Evolutionary conservation across 345 rosid species (phyloP), one percentile per base, ranked within the genome.

Genomic region (Brassica carinata): DNA sequence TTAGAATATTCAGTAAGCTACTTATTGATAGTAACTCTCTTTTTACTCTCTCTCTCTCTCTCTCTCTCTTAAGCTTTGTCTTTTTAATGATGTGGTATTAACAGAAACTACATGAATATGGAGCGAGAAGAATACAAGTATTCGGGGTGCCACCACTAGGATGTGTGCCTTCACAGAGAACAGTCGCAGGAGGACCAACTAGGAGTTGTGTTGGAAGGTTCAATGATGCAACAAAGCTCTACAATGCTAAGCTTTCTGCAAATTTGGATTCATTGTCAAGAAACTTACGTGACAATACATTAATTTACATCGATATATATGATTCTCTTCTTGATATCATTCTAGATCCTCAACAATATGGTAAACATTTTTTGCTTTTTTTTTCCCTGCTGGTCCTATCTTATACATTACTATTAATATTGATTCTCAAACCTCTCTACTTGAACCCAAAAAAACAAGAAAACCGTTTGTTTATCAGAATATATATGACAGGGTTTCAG

Each of bases 111-210:
- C 6, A 69, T 64, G 64, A 27, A 64, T 58, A 73, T 64, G 85
- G 82, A 31, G 82, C 79, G 1, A 73, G 85, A 64, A 78, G 79
- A 64, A 74, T 82, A 51, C 79, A 57, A 5, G 48, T 82, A 40
- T 82, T 64, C 17, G 26, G 82, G 57, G 82, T 53, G 63, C 69
- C 85, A 5, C 76, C 82, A 18, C n/a, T 82, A 45, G 82, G 82
- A 68, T 82, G 85, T 57, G 67, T 82, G 4, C 82, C 85, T 19
- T 82, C 85, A 31, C 85, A 82, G 18, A 70, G 82, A 78, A 82
- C 79, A 10, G 1, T 82, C 26, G 85, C 79, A 19, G 77, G 82
- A 58, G 85, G 85, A 70, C 57, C 26, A 67, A 45, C 27, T 6
- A 73, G 85, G 65, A 14, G 14, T 64, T 82, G 82, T 78, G 82